Evolutionary conservation across 1,284 basidiomycete genomes (phyloP), one percentile per base, ranked within the genome.

Genomic region (Xerocomus nothofagi): DNA sequence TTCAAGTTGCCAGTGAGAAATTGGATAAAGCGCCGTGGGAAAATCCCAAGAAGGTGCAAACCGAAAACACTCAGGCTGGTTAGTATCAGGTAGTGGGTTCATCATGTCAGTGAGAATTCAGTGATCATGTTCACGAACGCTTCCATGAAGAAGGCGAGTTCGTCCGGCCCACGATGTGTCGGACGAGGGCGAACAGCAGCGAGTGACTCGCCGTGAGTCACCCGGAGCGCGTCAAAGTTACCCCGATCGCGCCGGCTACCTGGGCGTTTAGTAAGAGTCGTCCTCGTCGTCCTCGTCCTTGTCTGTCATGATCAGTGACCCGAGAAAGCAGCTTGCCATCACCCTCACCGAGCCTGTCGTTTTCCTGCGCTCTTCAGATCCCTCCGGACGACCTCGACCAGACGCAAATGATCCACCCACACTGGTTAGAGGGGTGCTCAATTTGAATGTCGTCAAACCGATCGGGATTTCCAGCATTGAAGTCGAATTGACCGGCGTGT

Each of bases 391-490:
- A 15, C 45, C 31, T 18, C 44, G 15, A 6, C 18, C 52, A 6
- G 54, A 63, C 18, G 27, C 51, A 7, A 46, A 38, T 29, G 79
- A 79, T 21, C 71, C 76, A 36, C 85, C 89, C 0, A 84, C 92
- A 5, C 79, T 96, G 65, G 76, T 98, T 24, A 80, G 96, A 44
- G 96, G 93, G 6, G 73, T 98, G 10, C 77, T 98, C 50, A 86
- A 85, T 2, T 73, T 99, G 17, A 80, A 86, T 20, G 77, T 98
- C 17, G 73, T 73, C 39, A 97, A 96, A 65, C 84, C 94, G 0
- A 93, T 86, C 32, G 84, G 84, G 61, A 89, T 99, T 59, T 88
- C 88, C 36, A 90, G 83, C 56, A 95, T 99, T 47, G 81, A 86
- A 47, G 77, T 96, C 39, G 84, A 86, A 57, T 73, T 98, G 27